These are phyloP conservation scores for Umbelopsis isabellina DNA, from an alignment of 192 early-diverging fungal genomes.

Conservation along the genomic window DNA sequence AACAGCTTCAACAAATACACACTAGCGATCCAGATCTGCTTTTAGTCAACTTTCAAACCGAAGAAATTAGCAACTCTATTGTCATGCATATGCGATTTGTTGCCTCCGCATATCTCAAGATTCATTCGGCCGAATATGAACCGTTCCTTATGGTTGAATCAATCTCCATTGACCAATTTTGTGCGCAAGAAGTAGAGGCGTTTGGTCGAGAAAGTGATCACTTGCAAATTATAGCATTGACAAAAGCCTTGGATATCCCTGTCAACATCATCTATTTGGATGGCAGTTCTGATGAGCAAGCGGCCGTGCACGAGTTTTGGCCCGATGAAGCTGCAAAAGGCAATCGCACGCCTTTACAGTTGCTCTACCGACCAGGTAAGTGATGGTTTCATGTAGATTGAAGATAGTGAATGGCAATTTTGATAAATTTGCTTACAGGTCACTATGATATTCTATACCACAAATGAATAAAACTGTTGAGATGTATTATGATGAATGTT, in stretches of 20 bases:
- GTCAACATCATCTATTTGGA: constrained; percentile 75
- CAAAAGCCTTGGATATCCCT: constrained; percentile 64
- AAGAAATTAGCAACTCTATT: constrained; percentile 60
- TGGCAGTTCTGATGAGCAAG: constrained; percentile 51
- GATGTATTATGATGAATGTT: neutral
- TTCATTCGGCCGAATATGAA: constrained; percentile 58
- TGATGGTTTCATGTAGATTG: constrained; percentile 48
- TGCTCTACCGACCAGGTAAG: constrained; percentile 56
- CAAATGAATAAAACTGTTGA: constrained; percentile 22
- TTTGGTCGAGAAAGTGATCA: constrained; percentile 78
- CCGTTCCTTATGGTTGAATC: constrained; percentile 59
- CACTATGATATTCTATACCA: constrained; percentile 82
- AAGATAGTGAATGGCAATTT: constrained; percentile 24
- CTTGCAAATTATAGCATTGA: constrained; percentile 77
- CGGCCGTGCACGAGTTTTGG: constrained; percentile 77
- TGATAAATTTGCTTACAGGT: neutral
- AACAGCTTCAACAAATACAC: constrained; percentile 42
- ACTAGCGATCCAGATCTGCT: constrained; percentile 44
- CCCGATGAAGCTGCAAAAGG: constrained; percentile 52
- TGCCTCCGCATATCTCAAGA: constrained; percentile 58
- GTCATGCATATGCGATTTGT: constrained; percentile 62
- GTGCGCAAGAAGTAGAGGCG: constrained; percentile 56
- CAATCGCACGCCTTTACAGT: constrained; percentile 40
- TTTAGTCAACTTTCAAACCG: constrained; percentile 53
- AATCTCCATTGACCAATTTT: constrained; percentile 58